A percentile compares a stretch with the other conserved stretches of the same genome.
phyloP scores from a whole-genome alignment of 2,329 filamentous ascomycete genomes.

The Cercospora beticola region DNA sequence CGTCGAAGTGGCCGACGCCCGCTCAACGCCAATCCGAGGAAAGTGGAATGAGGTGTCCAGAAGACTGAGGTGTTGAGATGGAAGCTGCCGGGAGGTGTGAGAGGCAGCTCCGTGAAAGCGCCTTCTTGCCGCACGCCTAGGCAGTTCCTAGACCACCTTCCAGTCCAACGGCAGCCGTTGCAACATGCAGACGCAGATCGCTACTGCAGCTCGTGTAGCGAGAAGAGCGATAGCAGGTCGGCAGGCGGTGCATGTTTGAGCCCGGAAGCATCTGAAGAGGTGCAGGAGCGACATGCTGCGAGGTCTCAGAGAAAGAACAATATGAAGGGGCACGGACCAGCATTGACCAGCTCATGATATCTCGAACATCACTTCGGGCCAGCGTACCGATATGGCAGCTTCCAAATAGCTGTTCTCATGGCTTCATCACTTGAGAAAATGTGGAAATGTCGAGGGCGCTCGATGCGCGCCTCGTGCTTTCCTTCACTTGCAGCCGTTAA shows the following conservation, averaged over 20 bases:
- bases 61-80: constrained; percentile 8
- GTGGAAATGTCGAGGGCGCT: neutral
- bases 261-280: constrained; percentile 1
- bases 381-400: neutral
- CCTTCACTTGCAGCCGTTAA: neutral
- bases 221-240: neutral
- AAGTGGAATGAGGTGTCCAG: neutral
- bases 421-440: neutral
- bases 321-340: constrained; percentile 11
- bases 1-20: neutral
- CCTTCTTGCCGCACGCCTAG: neutral
- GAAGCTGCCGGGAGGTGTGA: neutral
- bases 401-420: neutral
- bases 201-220: neutral
- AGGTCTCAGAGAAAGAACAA: constrained; percentile 19
- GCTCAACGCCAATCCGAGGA: neutral
- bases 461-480: neutral
- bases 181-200: neutral
- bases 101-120: constrained; percentile 5
- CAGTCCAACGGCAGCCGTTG: neutral
- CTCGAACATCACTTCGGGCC: neutral
- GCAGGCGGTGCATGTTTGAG: constrained; percentile 8
- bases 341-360: neutral
- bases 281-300: constrained; percentile 16
- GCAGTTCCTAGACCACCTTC: neutral